These are phyloP conservation scores for Skeletonema marinoi DNA, from an alignment of 108 stramenopile species.

Conservation along the genomic window DNA sequence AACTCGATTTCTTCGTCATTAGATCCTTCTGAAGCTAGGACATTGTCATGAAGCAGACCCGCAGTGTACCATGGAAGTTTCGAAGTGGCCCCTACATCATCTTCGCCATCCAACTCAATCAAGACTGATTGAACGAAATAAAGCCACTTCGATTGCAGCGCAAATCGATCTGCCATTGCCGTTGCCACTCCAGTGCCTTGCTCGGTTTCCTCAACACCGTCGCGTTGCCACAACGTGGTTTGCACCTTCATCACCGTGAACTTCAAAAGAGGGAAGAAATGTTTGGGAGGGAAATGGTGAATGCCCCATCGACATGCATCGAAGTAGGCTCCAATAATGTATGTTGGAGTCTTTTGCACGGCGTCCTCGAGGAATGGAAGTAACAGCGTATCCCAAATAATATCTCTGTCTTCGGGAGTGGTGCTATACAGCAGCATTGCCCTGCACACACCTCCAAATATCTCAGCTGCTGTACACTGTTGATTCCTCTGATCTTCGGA, in stretches of 20 bases:
- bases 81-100: constrained; percentile 27
- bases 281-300: constrained; percentile 64
- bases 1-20: constrained; percentile 22
- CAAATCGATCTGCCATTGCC: constrained; percentile 57
- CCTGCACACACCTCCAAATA: constrained; percentile 77
- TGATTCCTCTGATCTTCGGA: constrained; percentile 90
- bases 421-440: constrained; percentile 50
- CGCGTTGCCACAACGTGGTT: constrained; percentile 76
- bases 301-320: constrained; percentile 77
- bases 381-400: constrained; percentile 63
- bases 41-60: constrained; percentile 19
- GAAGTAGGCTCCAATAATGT: constrained; percentile 68
- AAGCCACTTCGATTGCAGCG: constrained; percentile 84
- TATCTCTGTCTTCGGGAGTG: constrained; percentile 18
- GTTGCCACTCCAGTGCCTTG: constrained; percentile 22
- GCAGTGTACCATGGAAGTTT: constrained; percentile 42
- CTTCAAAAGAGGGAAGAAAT: constrained; percentile 59
- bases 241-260: constrained; percentile 71
- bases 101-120: constrained; percentile 74
- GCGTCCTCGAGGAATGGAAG: constrained; percentile 84
- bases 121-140: constrained; percentile 76
- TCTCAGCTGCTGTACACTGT: constrained; percentile 83
- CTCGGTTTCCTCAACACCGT: constrained; percentile 20
- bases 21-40: not conserved
- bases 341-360: constrained; percentile 72